phyloP scores from a whole-genome alignment of 208 protist genomes.

The Leishmania tarentolae region DNA sequence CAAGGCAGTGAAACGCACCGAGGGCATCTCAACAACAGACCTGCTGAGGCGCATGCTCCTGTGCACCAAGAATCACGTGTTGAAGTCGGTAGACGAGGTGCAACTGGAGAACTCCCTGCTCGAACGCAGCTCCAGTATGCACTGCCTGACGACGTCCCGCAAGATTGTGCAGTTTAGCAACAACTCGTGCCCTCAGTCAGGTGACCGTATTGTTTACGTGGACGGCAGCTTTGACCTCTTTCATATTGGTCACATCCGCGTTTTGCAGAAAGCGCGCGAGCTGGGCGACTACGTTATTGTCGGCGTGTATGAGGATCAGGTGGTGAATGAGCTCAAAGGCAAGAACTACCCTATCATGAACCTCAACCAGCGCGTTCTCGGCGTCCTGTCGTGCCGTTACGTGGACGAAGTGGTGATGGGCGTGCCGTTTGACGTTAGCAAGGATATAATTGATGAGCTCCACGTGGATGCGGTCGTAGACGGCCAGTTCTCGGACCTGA shows the following conservation, averaged over 20 bases:
- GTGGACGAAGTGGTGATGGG: slow-evolving; percentile 99
- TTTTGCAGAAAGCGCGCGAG: slow-evolving; percentile 93
- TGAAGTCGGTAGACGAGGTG: slow-evolving; percentile 48
- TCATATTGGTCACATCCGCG: slow-evolving; percentile 95
- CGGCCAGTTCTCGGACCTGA: slow-evolving; percentile 60
- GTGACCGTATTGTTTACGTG: slow-evolving; percentile 96
- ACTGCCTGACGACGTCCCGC: slow-evolving; percentile 92
- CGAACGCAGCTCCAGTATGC: slow-evolving; percentile 27
- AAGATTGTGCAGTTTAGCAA: slow-evolving; percentile 97
- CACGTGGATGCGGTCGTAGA: slow-evolving; percentile 86
- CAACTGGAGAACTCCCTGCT: slow-evolving; percentile 37
- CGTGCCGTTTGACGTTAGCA: slow-evolving; percentile 93
- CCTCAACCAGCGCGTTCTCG: slow-evolving; percentile 97
- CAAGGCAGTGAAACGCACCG: slow-evolving; percentile 94
- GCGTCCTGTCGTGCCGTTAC: slow-evolving; percentile 96
- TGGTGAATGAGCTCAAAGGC: slow-evolving; percentile 91
- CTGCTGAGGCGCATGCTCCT: slow-evolving; percentile 98
- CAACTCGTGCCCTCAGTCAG: slow-evolving; percentile 70
- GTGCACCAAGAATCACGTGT: slow-evolving; percentile 83
- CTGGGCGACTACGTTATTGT: slow-evolving; percentile 96
- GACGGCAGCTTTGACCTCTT: slow-evolving; percentile 98
- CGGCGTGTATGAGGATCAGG: slow-evolving; percentile 95
- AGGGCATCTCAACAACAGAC: slow-evolving; percentile 98
- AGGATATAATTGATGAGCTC: slow-evolving; percentile 93
- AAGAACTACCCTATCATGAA: slow-evolving; percentile 98